A percentile compares a stretch with the other conserved stretches of the same genome.
Conservation (phyloP, 2,329 filamentous ascomycete genomes). For the Fonsecaea pugnacius region DNA sequence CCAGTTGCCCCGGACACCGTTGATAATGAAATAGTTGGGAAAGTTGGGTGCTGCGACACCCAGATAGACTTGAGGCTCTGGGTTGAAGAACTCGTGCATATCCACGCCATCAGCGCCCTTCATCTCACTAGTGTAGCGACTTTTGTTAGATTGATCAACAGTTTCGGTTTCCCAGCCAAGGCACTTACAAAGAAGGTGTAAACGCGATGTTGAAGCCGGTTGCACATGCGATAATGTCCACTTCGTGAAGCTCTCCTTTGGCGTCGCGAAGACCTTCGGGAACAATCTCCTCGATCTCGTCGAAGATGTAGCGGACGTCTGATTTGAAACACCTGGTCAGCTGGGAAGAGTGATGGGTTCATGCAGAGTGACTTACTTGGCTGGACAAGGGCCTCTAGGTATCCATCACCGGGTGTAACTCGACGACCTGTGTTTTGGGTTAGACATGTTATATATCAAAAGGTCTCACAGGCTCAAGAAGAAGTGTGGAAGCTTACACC, state of each 20-base stretch:
- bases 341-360: background rate
- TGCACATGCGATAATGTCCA: slow-evolving; percentile 49
- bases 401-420: slow-evolving; percentile 57
- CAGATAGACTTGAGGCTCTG: slow-evolving; percentile 23
- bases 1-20: slow-evolving; percentile 23
- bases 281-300: slow-evolving; percentile 49
- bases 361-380: slow-evolving; percentile 27
- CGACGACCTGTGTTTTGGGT: slow-evolving; percentile 40
- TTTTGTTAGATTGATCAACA: no score
- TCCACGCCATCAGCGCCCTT: slow-evolving; percentile 14
- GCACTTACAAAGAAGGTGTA: slow-evolving; percentile 22
- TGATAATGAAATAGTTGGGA: slow-evolving; percentile 31
- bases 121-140: no score
- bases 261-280: slow-evolving; percentile 46
- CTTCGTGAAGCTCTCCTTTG: slow-evolving; percentile 45
- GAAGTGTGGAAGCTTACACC: slow-evolving; percentile 41
- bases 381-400: slow-evolving; percentile 53
- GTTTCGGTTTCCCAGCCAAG: background rate
- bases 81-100: slow-evolving; percentile 19
- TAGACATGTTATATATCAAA: background rate
- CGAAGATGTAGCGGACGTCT: slow-evolving; percentile 34
- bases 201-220: slow-evolving; percentile 48
- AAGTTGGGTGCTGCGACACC: slow-evolving; percentile 25
- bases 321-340: background rate
- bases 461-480: background rate